A percentile compares a stretch with the other conserved stretches of the same genome.
phyloP scores from a whole-genome alignment of 768 basidiomycete genomes.

The Baorangia bicolor region DNA sequence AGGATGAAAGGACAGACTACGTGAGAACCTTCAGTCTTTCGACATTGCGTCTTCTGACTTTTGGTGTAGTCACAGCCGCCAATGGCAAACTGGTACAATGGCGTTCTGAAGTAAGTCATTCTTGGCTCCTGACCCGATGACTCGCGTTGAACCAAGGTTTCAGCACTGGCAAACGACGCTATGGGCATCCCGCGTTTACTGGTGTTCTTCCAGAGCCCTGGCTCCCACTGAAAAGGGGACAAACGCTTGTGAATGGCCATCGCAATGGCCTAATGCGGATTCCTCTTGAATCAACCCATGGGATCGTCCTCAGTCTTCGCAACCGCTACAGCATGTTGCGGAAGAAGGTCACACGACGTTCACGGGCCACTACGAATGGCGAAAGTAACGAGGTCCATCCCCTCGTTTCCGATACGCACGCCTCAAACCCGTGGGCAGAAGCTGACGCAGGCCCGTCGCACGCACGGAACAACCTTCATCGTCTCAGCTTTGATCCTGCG shows the following conservation, averaged over 20 bases:
- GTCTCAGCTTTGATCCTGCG: slow-evolving; percentile 81
- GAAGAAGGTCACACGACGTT: slow-evolving; percentile 27
- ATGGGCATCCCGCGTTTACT: slow-evolving; percentile 94
- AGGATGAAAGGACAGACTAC: slow-evolving; percentile 90
- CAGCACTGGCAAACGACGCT: slow-evolving; percentile 92
- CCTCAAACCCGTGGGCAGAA: slow-evolving; percentile 66
- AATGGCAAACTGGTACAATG: slow-evolving; percentile 92
- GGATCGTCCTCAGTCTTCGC: slow-evolving; percentile 80
- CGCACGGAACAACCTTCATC: slow-evolving; percentile 32
- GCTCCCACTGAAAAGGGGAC: slow-evolving; percentile 87
- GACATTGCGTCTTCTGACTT: slow-evolving; percentile 3
- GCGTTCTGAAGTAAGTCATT: slow-evolving; percentile 76
- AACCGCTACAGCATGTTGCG: slow-evolving; percentile 62
- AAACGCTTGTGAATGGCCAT: slow-evolving; percentile 62
- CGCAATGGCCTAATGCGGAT: slow-evolving; percentile 35
- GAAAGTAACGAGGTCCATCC: slow-evolving; percentile 16
- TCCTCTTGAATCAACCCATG: slow-evolving; percentile 48
- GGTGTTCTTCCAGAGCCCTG: slow-evolving; percentile 92
- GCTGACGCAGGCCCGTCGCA: slow-evolving; percentile 19
- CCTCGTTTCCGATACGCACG: slow-evolving; percentile 26
- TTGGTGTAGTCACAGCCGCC: slow-evolving; percentile 82
- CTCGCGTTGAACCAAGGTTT: slow-evolving; percentile 2
- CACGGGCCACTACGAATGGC: slow-evolving; percentile 5
- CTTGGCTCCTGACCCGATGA: neutral
- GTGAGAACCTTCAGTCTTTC: slow-evolving; percentile 37